Evolutionary conservation across 2,329 filamentous ascomycete species (phyloP), one percentile per base, ranked within the genome.

Genomic region (Microthyrium microscopicum): DNA sequence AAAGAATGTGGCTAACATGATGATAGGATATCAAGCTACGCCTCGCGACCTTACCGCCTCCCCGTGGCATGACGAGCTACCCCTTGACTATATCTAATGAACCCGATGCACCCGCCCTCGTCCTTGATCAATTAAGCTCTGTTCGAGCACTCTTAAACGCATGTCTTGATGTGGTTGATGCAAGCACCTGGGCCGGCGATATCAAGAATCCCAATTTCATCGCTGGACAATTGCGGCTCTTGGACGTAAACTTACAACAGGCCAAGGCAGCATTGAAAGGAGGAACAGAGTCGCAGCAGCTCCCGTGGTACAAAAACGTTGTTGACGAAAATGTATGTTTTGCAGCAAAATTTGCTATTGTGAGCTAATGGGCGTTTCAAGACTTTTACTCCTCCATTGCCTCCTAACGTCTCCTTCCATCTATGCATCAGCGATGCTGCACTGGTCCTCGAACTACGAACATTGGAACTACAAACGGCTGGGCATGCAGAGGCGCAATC

Each of bases 71-170:
- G 46, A 63, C 62, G 37, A 24, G 16, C 18, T 35, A 31, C 18
- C 37, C 38, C 4, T 52, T 72, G 36, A 57, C 55, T 40, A 55
- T 71, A 31, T 69, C 64, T 5, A 58, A 57, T 28, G 54, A 58
- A 4, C 61, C 68, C n/a, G 56, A 61, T 30, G 64, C 67, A 4
- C 66, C 69, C 4, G 65, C 65, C 4, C 57, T 78, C 20, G 57
- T 68, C 11, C 66, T 95, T 32, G 64, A 70, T 12, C 74, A 84
- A 38, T 67, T 94, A 33, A 72, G 73, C 15, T 60, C 68, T 8
- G 69, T 89, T 9, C 71, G 82, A 40, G 71, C 73, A n/a, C 64
- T 84, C 26, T 75, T 95, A 43, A 87, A 79, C 39, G 71, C 82
- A 46, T 77, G 81, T 37, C 70, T 94, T 41, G 82, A 91, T 52